Conservation (phyloP, 495 filamentous ascomycete species). For the Lineolata rhizophorae region DNA sequence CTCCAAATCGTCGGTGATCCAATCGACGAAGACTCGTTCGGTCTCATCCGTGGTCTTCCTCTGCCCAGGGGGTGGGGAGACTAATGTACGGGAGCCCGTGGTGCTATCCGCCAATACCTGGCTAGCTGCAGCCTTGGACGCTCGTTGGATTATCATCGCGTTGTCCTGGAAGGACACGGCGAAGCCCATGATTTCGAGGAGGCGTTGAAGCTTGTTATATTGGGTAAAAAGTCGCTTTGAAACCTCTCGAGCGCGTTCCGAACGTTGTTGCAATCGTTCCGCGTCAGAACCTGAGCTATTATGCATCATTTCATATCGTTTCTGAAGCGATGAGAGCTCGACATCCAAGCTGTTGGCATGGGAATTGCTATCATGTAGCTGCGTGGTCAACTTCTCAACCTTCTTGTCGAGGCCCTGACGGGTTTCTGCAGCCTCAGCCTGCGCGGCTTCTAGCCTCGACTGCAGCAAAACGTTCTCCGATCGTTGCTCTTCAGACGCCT, state of each 20-base stretch:
- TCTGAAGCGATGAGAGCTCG: constrained; percentile 27
- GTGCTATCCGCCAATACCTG: constrained; percentile 22
- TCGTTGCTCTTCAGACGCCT: constrained; percentile 6
- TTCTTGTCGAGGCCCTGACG: constrained; percentile 44
- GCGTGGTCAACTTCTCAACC: constrained; percentile 33
- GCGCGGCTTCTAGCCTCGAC: constrained; percentile 29
- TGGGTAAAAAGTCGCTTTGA: constrained; percentile 60
- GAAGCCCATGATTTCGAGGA: constrained; percentile 74
- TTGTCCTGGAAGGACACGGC: constrained; percentile 51
- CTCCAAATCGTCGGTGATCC: constrained; percentile 28
- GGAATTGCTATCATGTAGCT: constrained; percentile 42
- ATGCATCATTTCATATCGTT: constrained; percentile 33
- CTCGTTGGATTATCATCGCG: constrained; percentile 53
- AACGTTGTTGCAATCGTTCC: constrained; percentile 37
- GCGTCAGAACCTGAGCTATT: constrained; percentile 21
- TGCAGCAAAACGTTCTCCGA: constrained; percentile 13
- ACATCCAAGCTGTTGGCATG: constrained; percentile 44
- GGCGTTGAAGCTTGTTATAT: constrained; percentile 47
- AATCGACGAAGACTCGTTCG: no score
- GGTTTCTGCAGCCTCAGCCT: constrained; percentile 35
- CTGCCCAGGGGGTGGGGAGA: constrained; percentile 12
- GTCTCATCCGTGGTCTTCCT: constrained; percentile 21
- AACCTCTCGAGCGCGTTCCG: constrained; percentile 50
- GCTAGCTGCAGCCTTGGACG: constrained; percentile 41
- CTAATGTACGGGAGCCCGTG: constrained; percentile 1